phyloP scores from a whole-genome alignment of 2,329 filamentous ascomycete genomes.

The Pseudogymnoascus sp. region DNA sequence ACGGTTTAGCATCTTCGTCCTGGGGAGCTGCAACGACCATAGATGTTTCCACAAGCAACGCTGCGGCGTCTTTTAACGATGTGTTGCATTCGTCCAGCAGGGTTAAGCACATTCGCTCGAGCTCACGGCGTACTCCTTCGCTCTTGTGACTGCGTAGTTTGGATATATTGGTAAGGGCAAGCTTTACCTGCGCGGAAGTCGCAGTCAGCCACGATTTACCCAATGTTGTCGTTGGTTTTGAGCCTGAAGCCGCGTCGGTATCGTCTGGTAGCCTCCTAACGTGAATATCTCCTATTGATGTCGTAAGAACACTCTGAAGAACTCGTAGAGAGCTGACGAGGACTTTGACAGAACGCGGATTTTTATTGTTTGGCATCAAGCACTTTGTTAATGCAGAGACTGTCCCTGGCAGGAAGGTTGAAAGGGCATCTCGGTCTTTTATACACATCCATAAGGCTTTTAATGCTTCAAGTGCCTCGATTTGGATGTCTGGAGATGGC shows the following conservation, averaged over 20 bases:
- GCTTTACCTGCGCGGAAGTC: slow-evolving; percentile 71
- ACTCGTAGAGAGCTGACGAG: slow-evolving; percentile 54
- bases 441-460: slow-evolving; percentile 54
- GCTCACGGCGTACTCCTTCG: slow-evolving; percentile 55
- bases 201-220: slow-evolving; percentile 64
- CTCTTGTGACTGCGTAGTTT: slow-evolving; percentile 66
- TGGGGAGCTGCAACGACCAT: slow-evolving; percentile 56
- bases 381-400: slow-evolving; percentile 69
- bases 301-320: slow-evolving; percentile 45
- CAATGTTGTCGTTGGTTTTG: slow-evolving; percentile 25
- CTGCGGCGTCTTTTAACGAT: slow-evolving; percentile 59
- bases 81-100: slow-evolving; percentile 71
- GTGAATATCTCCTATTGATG: slow-evolving; percentile 50
- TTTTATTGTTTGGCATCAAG: slow-evolving; percentile 59
- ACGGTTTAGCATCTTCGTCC: slow-evolving; percentile 31
- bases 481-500: slow-evolving; percentile 57
- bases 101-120: slow-evolving; percentile 63
- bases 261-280: slow-evolving; percentile 36
- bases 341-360: slow-evolving; percentile 52
- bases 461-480: slow-evolving; percentile 59
- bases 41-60: slow-evolving; percentile 72
- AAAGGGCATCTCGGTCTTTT: slow-evolving; percentile 64
- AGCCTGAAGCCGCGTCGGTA: slow-evolving; percentile 15
- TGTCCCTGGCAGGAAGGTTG: slow-evolving; percentile 80
- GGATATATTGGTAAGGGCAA: slow-evolving; percentile 70